phyloP scores from a whole-genome alignment of 2,329 filamentous ascomycete genomes.

The Penicillium oxalicum region DNA sequence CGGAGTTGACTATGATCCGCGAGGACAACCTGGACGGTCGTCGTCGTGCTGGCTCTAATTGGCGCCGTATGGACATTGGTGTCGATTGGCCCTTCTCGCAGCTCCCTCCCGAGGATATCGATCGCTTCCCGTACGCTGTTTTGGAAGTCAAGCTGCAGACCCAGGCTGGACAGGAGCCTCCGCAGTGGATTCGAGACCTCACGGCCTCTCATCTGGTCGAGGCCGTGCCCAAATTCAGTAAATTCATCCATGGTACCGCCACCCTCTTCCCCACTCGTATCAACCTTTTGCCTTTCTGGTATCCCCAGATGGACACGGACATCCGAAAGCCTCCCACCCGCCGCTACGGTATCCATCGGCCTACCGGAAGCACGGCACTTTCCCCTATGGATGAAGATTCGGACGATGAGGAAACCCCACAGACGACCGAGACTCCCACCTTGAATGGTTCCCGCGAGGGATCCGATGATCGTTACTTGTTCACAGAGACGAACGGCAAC shows the following conservation, averaged over 20 bases:
- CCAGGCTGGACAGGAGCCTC: conserved; percentile 87
- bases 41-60: conserved; percentile 74
- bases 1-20: conserved; percentile 87
- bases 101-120: conserved; percentile 74
- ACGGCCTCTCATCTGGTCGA: conserved; percentile 92
- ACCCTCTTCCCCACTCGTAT: conserved; percentile 82
- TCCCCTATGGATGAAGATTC: conserved; percentile 72
- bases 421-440: conserved; percentile 1
- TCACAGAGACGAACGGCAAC: conserved; percentile 43
- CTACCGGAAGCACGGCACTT: conserved; percentile 66
- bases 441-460: conserved; percentile 13
- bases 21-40: conserved; percentile 90
- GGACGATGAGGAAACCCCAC: conserved; percentile 54
- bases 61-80: conserved; percentile 94
- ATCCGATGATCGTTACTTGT: conserved; percentile 39
- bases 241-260: conserved; percentile 95
- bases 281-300: conserved; percentile 89
- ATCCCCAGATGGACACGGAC: conserved; percentile 96
- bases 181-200: conserved; percentile 92
- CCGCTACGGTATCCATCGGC: conserved; percentile 82
- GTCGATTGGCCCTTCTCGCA: conserved; percentile 94
- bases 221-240: conserved; percentile 98
- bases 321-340: conserved; percentile 89
- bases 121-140: conserved; percentile 91
- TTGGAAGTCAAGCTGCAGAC: conserved; percentile 97